Percentiles rank a stretch among this genome's conserved stretches.
Conservation (phyloP, 2,329 filamentous ascomycete species). For the Metarhizium album region DNA sequence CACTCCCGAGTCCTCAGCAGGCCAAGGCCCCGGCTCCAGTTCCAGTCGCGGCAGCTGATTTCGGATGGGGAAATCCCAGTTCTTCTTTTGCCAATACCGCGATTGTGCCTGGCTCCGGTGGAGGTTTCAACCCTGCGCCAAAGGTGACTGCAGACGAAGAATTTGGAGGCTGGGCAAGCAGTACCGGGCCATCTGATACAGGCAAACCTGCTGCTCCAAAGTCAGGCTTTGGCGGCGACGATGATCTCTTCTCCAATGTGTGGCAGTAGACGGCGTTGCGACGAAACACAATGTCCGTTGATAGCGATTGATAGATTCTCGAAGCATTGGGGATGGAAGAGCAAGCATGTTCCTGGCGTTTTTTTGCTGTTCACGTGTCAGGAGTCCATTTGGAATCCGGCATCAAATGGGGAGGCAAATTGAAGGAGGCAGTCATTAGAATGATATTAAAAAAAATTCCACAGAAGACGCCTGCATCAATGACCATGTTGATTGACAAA, state of each 20-base stretch:
- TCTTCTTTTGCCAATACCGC: conserved; percentile 44
- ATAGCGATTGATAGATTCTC: background rate
- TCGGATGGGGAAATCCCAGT: conserved; percentile 45
- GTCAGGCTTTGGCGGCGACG: conserved; percentile 55
- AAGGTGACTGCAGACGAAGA: conserved; percentile 84
- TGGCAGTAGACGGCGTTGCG: conserved; percentile 53
- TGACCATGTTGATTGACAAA: background rate
- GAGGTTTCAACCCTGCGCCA: conserved; percentile 53
- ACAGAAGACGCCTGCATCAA: background rate
- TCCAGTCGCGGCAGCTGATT: conserved; percentile 38
- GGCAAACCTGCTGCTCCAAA: conserved; percentile 35
- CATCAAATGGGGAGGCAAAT: conserved; percentile 4
- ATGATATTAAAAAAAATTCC: background rate
- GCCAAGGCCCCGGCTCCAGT: conserved; percentile 20
- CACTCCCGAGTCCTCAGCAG: conserved; percentile 46
- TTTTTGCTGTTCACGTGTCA: conserved; percentile 20
- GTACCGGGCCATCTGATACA: conserved; percentile 36
- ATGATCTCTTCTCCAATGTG: conserved; percentile 92
- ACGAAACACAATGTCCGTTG: background rate
- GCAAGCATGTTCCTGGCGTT: conserved; percentile 21
- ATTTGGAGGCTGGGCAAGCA: conserved; percentile 89
- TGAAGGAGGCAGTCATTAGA: background rate
- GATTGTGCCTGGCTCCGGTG: conserved; percentile 50
- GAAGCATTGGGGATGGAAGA: conserved; percentile 8
- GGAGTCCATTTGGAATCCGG: conserved; percentile 20